phyloP scores from a whole-genome alignment of 148 eudicot genomes.

The Dianthus caryophyllus region DNA sequence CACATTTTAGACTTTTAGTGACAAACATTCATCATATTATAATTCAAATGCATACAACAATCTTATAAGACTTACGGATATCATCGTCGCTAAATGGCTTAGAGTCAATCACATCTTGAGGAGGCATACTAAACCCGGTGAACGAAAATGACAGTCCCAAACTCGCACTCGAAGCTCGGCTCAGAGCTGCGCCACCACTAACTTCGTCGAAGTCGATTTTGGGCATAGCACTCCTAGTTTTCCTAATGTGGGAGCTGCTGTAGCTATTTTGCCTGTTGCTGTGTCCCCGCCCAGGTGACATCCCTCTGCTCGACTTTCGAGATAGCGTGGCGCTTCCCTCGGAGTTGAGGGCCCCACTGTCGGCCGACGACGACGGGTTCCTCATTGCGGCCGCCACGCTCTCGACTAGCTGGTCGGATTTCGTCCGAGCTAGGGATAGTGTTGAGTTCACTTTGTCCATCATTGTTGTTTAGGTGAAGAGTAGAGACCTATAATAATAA shows the following conservation, averaged over 20 bases:
- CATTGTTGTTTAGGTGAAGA: background rate
- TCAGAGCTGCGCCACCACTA: conserved; percentile 87
- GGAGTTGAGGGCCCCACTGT: conserved; percentile 17
- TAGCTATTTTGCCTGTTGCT: conserved; percentile 31
- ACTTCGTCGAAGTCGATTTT: conserved; percentile 55
- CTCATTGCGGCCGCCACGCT: conserved; percentile 45
- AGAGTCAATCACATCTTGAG: conserved; percentile 59
- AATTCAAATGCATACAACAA: too few relatives aligned
- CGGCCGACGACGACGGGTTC: conserved; percentile 23
- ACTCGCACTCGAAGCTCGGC: conserved; percentile 95
- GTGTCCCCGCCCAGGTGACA: conserved; percentile 30
- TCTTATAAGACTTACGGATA: conserved; percentile 41
- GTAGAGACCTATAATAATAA: too few relatives aligned
- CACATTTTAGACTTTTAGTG: too few relatives aligned
- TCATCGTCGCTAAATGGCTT: conserved; percentile 78
- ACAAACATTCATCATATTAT: too few relatives aligned
- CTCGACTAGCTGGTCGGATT: conserved; percentile 72
- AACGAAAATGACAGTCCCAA: conserved; percentile 79
- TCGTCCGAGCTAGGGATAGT: conserved; percentile 49
- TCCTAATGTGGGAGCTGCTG: conserved; percentile 56
- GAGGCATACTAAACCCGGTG: conserved; percentile 81
- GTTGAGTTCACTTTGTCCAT: conserved; percentile 52
- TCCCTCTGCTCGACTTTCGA: conserved; percentile 48
- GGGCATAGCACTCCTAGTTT: conserved; percentile 84
- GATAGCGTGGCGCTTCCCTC: conserved; percentile 29